Base-by-base conservation (phyloP, 345 rosid genomes). In the Anastatica hierochuntica region DNA sequence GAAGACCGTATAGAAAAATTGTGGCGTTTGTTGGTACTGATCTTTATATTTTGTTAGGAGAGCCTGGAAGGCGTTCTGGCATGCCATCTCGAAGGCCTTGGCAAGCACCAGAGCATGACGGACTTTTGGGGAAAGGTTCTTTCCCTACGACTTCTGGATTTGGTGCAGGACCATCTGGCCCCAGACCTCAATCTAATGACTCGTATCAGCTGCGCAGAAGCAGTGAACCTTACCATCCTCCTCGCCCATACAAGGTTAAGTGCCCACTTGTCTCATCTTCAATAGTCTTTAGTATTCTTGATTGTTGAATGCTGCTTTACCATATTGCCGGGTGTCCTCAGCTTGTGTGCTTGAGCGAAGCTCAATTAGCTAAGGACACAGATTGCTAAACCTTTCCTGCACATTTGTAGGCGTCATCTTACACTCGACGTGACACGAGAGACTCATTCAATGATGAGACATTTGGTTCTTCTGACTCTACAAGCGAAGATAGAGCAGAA, bases 71-170 rank as follows among this genome's bases (percentile, higher is more conserved):
- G 72, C 79, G 76, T 39, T 68, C 64, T 70, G 80, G 79, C 47
- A 70, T 77, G 69, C 97, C 79, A 67, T 55, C 94, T 71, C 77
- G 87, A 64, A 81, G 79, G 56, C 57, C 88, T 49, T 74, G 84
- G 94, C 96, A 88, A 71, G 75, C 70, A 66, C 74, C 90, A 3
- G 98, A 85, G 77, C 90, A 92, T 73, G 98, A 92, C 58, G 98
- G 98, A 37, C 97, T 92, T 68, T 82, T 92, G 33, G 98, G 98
- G 26, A 88, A 92, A 74, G 98, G 98, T 47, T 81, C 90, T 70
- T 88, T 88, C 49, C 90, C 88, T 15, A 76, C 84, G 68, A 79
- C 94, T 26, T 68, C 98, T 41, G 95, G 83, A 64, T 75, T 63
- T 68, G 62, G 72, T 18, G 67, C 81, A 8, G 94, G 88, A 47